A percentile compares a stretch with the other conserved stretches of the same genome.
Evolutionary conservation across 768 basidiomycete species (phyloP).

Genomic region (Boletellus ananiceps): DNA sequence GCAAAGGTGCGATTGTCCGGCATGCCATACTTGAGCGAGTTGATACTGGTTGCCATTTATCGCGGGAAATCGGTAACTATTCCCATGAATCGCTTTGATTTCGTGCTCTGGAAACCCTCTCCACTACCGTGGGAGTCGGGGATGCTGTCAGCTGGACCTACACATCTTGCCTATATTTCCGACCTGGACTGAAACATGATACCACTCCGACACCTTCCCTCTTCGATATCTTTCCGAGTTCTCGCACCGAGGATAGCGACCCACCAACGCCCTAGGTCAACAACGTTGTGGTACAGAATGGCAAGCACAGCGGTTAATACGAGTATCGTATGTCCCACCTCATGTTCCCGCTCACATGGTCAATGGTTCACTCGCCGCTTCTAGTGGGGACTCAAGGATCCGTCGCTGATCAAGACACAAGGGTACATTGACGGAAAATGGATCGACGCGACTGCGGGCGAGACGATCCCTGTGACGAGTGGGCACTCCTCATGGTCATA

Average conservation of each 20-base stretch:
- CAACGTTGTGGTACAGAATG: slow-evolving; percentile 42
- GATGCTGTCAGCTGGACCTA: no score
- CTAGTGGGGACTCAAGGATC: slow-evolving; percentile 75
- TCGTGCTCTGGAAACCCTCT: no score
- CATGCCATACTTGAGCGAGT: no score
- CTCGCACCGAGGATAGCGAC: slow-evolving; percentile 16
- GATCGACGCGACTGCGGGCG: slow-evolving; percentile 73
- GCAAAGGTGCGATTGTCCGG: no score
- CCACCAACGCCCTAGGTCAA: slow-evolving; percentile 6
- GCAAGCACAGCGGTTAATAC: slow-evolving; percentile 40
- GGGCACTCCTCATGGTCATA: slow-evolving; percentile 22
- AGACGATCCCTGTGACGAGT: slow-evolving; percentile 75
- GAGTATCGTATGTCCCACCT: slow-evolving; percentile 30
- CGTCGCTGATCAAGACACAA: slow-evolving; percentile 67
- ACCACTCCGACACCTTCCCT: slow-evolving; percentile 12
- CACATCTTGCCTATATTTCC: neutral
- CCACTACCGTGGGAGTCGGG: no score
- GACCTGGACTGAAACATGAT: slow-evolving; percentile 8
- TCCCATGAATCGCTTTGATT: no score
- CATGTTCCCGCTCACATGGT: neutral
- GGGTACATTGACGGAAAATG: slow-evolving; percentile 83
- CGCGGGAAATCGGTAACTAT: no score
- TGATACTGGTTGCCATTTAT: no score
- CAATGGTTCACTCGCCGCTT: neutral
- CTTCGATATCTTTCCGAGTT: slow-evolving; percentile 14